Conservation (phyloP, 805 yeast species). For the Priceomyces fermenticarens region DNA sequence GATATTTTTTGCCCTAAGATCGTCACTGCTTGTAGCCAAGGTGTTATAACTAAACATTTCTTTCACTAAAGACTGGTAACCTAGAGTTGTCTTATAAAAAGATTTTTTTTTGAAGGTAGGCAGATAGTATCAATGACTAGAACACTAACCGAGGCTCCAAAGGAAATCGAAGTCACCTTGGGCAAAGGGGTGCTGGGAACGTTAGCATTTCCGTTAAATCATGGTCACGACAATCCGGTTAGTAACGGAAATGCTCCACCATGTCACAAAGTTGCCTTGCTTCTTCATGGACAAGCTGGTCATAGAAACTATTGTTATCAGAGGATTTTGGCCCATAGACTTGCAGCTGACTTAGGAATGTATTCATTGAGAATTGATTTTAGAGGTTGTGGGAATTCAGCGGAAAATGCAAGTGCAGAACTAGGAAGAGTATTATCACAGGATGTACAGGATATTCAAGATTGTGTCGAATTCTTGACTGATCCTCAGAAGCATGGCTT, state of each 20-base stretch:
- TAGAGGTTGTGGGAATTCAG: constrained; percentile 80
- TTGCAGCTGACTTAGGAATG: constrained; percentile 60
- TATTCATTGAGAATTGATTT: constrained; percentile 78
- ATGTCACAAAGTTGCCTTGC: constrained; percentile 52
- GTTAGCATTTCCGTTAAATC: constrained; percentile 35
- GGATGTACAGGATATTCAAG: constrained; percentile 68
- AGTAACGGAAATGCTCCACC: constrained; percentile 32
- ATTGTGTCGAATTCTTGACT: constrained; percentile 25
- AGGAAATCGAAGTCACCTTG: constrained; percentile 34
- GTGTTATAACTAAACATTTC: too few species aligned
- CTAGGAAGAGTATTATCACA: constrained; percentile 57
- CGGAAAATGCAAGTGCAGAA: constrained; percentile 35
- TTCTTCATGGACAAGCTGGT: constrained; percentile 85
- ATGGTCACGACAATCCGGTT: constrained; percentile 19
- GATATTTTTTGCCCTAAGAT: too few species aligned
- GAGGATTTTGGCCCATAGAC: constrained; percentile 52
- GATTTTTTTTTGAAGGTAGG: too few species aligned
- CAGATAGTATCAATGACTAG: too few species aligned
- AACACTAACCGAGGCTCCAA: constrained; percentile 13
- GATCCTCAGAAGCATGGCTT: constrained; percentile 31
- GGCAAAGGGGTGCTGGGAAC: constrained; percentile 37
- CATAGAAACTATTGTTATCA: constrained; percentile 81
- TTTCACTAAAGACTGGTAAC: too few species aligned
- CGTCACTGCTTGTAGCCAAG: too few species aligned
- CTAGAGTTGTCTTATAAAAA: too few species aligned